These are phyloP conservation scores for Aureobasidium leucospermi DNA, from an alignment of 2,329 filamentous ascomycete species.

Conservation along the genomic window DNA sequence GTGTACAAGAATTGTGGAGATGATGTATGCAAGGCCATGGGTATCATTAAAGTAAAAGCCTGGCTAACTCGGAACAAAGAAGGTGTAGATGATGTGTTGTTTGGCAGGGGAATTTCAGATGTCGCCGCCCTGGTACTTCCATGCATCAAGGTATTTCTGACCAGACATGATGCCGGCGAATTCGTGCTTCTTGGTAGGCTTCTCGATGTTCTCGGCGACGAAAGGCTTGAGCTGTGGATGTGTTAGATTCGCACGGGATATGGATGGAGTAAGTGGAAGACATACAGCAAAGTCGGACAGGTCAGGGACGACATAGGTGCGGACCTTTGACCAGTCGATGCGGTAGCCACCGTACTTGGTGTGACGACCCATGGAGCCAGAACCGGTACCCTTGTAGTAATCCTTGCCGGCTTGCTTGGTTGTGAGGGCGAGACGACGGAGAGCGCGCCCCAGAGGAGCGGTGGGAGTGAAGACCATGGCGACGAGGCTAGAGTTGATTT, in stretches of 20 bases:
- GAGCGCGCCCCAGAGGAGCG: slow-evolving; percentile 56
- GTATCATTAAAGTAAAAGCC: no score
- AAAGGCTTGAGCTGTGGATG: slow-evolving; percentile 60
- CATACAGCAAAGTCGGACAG: slow-evolving; percentile 64
- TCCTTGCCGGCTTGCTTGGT: slow-evolving; percentile 90
- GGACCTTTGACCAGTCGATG: slow-evolving; percentile 79
- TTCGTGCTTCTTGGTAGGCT: slow-evolving; percentile 45
- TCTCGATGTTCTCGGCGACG: slow-evolving; percentile 56
- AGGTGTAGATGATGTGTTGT: no score
- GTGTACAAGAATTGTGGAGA: no score
- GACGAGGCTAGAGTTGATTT: background rate
- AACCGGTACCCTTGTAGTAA: slow-evolving; percentile 94
- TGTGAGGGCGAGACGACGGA: slow-evolving; percentile 72
- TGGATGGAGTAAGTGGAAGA: background rate
- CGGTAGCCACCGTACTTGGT: slow-evolving; percentile 77
- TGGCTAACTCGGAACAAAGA: no score
- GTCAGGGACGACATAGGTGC: slow-evolving; percentile 78
- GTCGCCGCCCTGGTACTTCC: slow-evolving; percentile 28
- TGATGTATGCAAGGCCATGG: no score
- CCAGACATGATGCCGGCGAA: slow-evolving; percentile 24
- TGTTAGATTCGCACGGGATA: background rate
- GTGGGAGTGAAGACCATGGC: slow-evolving; percentile 42
- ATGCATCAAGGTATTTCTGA: slow-evolving; percentile 26
- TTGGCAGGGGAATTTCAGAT: background rate
- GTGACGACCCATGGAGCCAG: slow-evolving; percentile 79